phyloP scores from a whole-genome alignment of 495 filamentous ascomycete genomes.

The Aspergillus kassunensis region DNA sequence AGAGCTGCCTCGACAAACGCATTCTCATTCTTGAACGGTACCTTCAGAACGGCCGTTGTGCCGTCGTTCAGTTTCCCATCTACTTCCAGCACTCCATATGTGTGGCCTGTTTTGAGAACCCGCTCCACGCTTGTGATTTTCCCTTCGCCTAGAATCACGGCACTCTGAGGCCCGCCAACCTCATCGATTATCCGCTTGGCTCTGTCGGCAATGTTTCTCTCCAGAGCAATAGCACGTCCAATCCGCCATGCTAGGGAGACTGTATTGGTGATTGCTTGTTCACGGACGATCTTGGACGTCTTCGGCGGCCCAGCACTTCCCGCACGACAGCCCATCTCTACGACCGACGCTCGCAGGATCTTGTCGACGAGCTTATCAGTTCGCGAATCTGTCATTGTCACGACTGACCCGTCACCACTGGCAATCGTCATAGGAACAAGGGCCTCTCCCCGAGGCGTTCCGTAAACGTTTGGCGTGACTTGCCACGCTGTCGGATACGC shows the following conservation, averaged over 20 bases:
- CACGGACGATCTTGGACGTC: slow-evolving; percentile 21
- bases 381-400: slow-evolving; percentile 34
- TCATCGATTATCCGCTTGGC: slow-evolving; percentile 55
- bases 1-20: slow-evolving; percentile 45
- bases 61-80: slow-evolving; percentile 50
- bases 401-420: slow-evolving; percentile 32
- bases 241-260: slow-evolving; percentile 44
- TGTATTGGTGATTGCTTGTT: slow-evolving; percentile 34
- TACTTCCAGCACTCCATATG: slow-evolving; percentile 30
- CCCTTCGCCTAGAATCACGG: slow-evolving; percentile 54
- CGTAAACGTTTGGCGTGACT: slow-evolving; percentile 28
- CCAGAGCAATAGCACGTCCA: slow-evolving; percentile 47
- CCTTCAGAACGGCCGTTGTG: slow-evolving; percentile 24
- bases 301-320: slow-evolving; percentile 30
- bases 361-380: slow-evolving; percentile 32
- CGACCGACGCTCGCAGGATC: slow-evolving; percentile 27
- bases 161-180: slow-evolving; percentile 48
- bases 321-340: slow-evolving; percentile 32
- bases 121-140: slow-evolving; percentile 58
- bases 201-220: slow-evolving; percentile 40
- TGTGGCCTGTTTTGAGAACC: slow-evolving; percentile 31
- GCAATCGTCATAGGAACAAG: slow-evolving; percentile 34
- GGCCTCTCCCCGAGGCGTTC: slow-evolving; percentile 21
- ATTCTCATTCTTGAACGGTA: slow-evolving; percentile 65
- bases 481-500: slow-evolving; percentile 35